Percentiles rank a stretch among this genome's conserved stretches.
These are phyloP conservation scores for Botrytis galanthina DNA, from an alignment of 2,329 filamentous ascomycete species.

Conservation along the genomic window DNA sequence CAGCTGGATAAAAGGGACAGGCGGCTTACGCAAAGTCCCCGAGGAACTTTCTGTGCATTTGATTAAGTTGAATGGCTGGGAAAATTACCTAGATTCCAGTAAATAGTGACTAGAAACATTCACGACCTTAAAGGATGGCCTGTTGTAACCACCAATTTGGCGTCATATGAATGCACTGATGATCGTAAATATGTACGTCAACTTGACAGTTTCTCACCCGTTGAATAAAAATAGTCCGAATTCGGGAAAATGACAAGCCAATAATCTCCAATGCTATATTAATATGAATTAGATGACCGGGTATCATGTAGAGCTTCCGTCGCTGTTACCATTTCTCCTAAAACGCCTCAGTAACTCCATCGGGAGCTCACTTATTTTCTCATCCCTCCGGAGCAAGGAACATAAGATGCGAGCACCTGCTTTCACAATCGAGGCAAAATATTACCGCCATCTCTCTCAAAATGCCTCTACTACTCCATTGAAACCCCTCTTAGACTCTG, in stretches of 20 bases:
- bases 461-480: background rate
- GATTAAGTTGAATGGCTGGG: slow-evolving; percentile 5
- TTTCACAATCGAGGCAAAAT: background rate
- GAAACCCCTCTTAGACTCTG: background rate
- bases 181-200: background rate
- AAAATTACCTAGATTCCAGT: background rate
- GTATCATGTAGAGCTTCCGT: slow-evolving; percentile 13
- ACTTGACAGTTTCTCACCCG: slow-evolving; percentile 1
- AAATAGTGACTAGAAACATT: background rate
- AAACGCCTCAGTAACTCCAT: background rate
- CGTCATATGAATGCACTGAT: slow-evolving; percentile 1
- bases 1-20: background rate
- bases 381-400: background rate
- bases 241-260: background rate
- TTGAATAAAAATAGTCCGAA: slow-evolving; percentile 12
- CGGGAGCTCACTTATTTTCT: background rate
- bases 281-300: background rate
- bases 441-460: background rate
- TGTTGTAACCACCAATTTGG: background rate
- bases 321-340: background rate
- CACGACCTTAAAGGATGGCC: background rate
- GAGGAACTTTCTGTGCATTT: slow-evolving; percentile 10
- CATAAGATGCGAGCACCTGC: background rate
- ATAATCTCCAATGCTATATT: background rate
- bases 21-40: slow-evolving; percentile 10